Evolutionary conservation across 2,329 filamentous ascomycete species (phyloP), one percentile per base, ranked within the genome.

Genomic region (Ustulina deusta): DNA sequence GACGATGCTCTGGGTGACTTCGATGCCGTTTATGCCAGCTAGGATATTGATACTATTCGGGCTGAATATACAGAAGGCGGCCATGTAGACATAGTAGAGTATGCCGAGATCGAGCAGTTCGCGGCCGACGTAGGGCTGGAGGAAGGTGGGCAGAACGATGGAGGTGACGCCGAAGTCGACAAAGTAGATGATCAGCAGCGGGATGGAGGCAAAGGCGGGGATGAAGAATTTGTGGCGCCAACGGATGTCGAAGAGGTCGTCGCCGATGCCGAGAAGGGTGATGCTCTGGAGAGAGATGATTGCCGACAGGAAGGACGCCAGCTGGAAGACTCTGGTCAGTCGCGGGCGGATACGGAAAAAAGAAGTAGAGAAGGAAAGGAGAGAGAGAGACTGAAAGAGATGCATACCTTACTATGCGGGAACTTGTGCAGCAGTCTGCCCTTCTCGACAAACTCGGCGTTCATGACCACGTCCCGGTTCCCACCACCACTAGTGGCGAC

Each of bases 151-250:
- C 7, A 99, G 90, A 46, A 98, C 94, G 76, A 99, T 93, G 64
- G 94, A 93, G 13, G 96, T 99, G 70, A 99, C 95, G 71, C 94
- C 95, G 79, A 98, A 99, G 81, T 98, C 95, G 80, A 98, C 94
- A 83, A 97, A 97, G 85, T 99, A 99, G 74, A 99, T 92, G 70
- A 97, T 93, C 11, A 99, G 90, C 81, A 98, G 91, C 17, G 96
- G 96, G 68, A 98, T 93, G 54, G 93, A 91, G 65, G 94, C 94
- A 74, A 99, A 92, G 66, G 93, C 96, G 6, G 96, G 96, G 74
- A 99, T 97, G 84, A 97, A 92, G 82, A 97, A 94, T 83, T 99
- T 99, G 86, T 99, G 95, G 61, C 96, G 91, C 96, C 96, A 99
- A 78, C 96, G 90, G 77, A 99, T 97, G 80, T 99, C 96, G 81